Conservation (phyloP, 345 rosid genomes). For the Eucalyptus regnans region DNA sequence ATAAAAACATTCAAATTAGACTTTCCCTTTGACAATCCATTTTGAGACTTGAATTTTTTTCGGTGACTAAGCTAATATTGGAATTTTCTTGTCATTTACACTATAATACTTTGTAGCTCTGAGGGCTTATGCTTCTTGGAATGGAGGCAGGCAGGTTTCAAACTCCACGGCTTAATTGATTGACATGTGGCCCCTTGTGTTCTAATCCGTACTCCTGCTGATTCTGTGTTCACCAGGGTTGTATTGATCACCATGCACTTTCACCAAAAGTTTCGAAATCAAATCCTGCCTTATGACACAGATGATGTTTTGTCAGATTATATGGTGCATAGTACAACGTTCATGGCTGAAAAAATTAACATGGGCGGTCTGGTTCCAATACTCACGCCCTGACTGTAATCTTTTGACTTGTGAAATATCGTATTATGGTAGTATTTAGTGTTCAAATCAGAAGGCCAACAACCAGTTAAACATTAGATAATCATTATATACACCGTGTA, state of each 20-base stretch:
- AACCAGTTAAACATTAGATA: neutral
- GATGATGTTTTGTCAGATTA: neutral
- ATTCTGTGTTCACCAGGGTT: neutral
- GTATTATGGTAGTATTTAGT: neutral
- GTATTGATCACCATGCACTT: neutral
- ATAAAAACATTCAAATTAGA: neutral
- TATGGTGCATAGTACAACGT: neutral
- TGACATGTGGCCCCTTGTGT: neutral
- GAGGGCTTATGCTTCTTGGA: neutral
- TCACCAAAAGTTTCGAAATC: neutral
- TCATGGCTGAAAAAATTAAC: neutral
- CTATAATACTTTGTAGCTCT: neutral
- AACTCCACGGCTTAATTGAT: neutral
- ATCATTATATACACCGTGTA: neutral
- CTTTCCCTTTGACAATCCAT: neutral
- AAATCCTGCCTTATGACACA: neutral
- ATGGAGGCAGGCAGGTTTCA: neutral
- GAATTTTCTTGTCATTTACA: neutral
- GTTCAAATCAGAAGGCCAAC: neutral
- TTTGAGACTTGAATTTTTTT: neutral
- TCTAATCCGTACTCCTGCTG: neutral
- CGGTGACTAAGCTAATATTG: neutral
- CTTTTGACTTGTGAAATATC: neutral
- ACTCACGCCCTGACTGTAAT: neutral
- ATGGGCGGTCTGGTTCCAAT: neutral